Base-by-base conservation (phyloP, 2,329 filamentous ascomycete genomes). In the Verticillium tricorpus region DNA sequence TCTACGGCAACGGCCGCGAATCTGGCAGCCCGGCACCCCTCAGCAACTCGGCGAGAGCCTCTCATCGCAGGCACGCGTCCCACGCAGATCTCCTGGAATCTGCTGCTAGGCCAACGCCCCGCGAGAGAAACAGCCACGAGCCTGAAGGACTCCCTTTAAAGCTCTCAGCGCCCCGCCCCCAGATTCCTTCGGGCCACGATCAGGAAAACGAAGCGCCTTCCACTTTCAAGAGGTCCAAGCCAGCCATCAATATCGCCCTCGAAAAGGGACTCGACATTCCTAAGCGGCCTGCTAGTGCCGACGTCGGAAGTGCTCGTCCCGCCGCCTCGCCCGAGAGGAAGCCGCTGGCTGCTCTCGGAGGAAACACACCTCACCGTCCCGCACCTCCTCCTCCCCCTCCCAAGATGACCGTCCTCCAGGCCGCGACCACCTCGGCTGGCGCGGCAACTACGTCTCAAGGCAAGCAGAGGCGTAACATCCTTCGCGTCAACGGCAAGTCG, bases 331-430 rank as follows among this genome's bases (percentile, higher is more conserved):
- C 85, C 0, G 85, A 86, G 54, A 76, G 86, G 65, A 85, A 82
- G 61, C 82, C 83, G 2, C 72, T 89, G 32, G 77, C 81, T 12
- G 71, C 78, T 1, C 78, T 87, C 61, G 84, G 77, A 66, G 80
- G 82, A 61, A 89, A 88, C 67, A 97, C 92, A 4, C 93, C 93
- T 12, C 90, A 87, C 69, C 83, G 93, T 67, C 84, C 90, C 25
- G 92, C 92, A 1, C 89, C 89, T 0, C 89, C 87, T 0, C 94
- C 94, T 2, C 94, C 94, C 2, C 93, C 93, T 8, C 94, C 95
- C 1, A 98, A 97, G 75, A 98, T 98, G 94, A 95, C 91, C 1
- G 90, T 97, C 8, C 79, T 97, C n/a, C 93, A 98, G 67, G 89
- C 93, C 3, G 94, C 93, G 2, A 97, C 94, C 1, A 87, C 90